phyloP scores from a whole-genome alignment of 2,329 filamentous ascomycete genomes.

The Diplodia sapinea region DNA sequence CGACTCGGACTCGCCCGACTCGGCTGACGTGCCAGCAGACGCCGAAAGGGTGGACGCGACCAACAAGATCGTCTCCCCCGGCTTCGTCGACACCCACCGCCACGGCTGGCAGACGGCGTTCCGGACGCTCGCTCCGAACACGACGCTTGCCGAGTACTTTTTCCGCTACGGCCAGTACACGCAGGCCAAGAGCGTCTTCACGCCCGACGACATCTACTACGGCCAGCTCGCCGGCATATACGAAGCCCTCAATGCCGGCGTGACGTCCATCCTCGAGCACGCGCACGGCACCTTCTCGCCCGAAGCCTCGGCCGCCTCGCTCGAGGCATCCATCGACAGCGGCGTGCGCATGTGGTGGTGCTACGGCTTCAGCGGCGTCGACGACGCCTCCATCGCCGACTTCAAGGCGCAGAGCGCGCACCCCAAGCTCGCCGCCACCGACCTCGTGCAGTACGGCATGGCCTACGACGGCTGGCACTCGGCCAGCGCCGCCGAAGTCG shows the following conservation, averaged over 20 bases:
- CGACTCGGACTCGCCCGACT: conserved; percentile 30
- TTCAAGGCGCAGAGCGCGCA: not conserved
- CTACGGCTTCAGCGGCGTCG: conserved; percentile 43
- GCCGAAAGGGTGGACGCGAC: conserved; percentile 54
- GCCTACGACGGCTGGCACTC: conserved; percentile 30
- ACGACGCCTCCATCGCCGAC: conserved; percentile 18
- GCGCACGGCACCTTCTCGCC: conserved; percentile 56
- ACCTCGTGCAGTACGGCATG: conserved; percentile 32
- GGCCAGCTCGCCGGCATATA: conserved; percentile 49
- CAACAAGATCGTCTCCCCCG: conserved; percentile 59
- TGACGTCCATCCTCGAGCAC: conserved; percentile 60
- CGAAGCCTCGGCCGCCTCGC: conserved; percentile 51
- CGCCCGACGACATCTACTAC: conserved; percentile 38
- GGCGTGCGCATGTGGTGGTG: conserved; percentile 55
- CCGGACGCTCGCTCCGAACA: conserved; percentile 60
- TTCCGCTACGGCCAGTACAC: conserved; percentile 28
- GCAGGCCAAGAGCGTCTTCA: conserved; percentile 26
- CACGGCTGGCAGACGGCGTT: conserved; percentile 59
- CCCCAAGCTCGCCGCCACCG: not conserved
- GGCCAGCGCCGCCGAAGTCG: conserved; percentile 28
- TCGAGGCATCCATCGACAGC: conserved; percentile 56
- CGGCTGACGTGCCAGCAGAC: conserved; percentile 38
- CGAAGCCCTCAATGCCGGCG: conserved; percentile 58
- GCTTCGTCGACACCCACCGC: conserved; percentile 64
- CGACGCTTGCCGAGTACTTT: conserved; percentile 40